Base-by-base conservation (phyloP, 768 basidiomycete species). In the Tubosaeta brunneosetosa region DNA sequence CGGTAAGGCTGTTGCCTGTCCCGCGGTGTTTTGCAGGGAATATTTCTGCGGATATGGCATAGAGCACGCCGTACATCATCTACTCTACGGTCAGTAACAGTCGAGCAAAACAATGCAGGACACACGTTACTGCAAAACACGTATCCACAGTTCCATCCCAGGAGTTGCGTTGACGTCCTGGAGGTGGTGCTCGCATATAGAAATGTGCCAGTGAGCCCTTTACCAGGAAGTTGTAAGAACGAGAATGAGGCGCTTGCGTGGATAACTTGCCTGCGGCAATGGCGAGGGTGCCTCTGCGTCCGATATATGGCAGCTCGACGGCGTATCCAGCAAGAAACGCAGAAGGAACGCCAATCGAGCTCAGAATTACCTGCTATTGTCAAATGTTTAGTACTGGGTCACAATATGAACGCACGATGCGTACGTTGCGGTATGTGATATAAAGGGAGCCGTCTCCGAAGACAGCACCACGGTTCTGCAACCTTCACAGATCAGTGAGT, bases 121-220 rank as follows among this genome's bases (percentile, higher is more conserved):
- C 74, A 43, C 52, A 84, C 80, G 59, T 83, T 84, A 49, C 79
- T 82, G 56, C 68, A 76, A 62, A 85, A 85, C n/a, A 72, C 75
- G 56, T 86, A 87, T 9, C 79, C 86, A 62, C 86, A 91, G 67
- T 90, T 89, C 88, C 88, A 91, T 44, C 82, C 88, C 25, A 91
- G 74, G 38, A 90, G 75, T 26, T 79, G 75, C 54, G 84, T 74
- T 8, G 84, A 86, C 53, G 77, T 82, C 59, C 80, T 77, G 12
- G 45, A 46, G 17, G 45, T 89, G 42, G 88, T 90, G 31, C 79
- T 83, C 56, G 77, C 83, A 61, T 86, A 84, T 43, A 92, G 77
- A 71, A 90, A 90, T 12, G 75, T 76, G 14, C 87, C 88, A 11
- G 88, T 90, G 61, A 89, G 75, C 64, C 77, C 82, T 84, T 70